These are phyloP conservation scores for Davidsoniella virescens DNA, from an alignment of 2,329 filamentous ascomycete genomes.

Conservation along the genomic window DNA sequence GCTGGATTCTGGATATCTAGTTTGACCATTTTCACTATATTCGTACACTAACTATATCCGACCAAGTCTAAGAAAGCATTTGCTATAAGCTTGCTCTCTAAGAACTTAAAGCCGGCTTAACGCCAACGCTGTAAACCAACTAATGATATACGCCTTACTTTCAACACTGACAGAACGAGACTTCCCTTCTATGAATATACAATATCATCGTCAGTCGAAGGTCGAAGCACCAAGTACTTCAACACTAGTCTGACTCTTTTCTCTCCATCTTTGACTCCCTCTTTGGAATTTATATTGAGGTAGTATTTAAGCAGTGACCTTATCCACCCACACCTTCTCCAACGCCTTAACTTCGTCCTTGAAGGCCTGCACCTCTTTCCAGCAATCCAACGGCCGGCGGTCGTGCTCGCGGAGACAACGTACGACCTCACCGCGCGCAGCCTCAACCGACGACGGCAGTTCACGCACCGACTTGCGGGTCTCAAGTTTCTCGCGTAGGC, in stretches of 20 bases:
- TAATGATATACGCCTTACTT: conserved; percentile 7
- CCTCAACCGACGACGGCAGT: conserved; percentile 55
- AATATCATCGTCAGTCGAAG: too few species aligned
- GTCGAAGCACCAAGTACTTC: too few species aligned
- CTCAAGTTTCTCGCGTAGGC: conserved; percentile 42
- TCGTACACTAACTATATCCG: conserved; percentile 1
- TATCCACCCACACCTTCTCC: conserved; percentile 78
- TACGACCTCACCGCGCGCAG: conserved; percentile 59
- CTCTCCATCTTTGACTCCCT: not conserved
- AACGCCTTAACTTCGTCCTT: conserved; percentile 75
- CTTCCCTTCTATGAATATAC: too few species aligned
- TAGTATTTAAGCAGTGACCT: conserved; percentile 32
- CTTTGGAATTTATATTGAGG: not conserved
- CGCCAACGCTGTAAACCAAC: too few species aligned
- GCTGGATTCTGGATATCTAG: too few species aligned
- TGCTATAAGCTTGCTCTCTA: too few species aligned
- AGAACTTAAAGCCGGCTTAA: too few species aligned
- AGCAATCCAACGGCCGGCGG: conserved; percentile 80
- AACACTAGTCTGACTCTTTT: not conserved
- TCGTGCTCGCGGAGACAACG: conserved; percentile 73
- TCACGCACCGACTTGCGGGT: conserved; percentile 48
- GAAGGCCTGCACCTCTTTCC: conserved; percentile 80
- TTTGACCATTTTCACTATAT: conserved; percentile 2
- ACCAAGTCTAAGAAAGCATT: too few species aligned
- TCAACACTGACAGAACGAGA: not conserved